Conservation (phyloP, 495 filamentous ascomycete species). For the Podospora fimiseda region DNA sequence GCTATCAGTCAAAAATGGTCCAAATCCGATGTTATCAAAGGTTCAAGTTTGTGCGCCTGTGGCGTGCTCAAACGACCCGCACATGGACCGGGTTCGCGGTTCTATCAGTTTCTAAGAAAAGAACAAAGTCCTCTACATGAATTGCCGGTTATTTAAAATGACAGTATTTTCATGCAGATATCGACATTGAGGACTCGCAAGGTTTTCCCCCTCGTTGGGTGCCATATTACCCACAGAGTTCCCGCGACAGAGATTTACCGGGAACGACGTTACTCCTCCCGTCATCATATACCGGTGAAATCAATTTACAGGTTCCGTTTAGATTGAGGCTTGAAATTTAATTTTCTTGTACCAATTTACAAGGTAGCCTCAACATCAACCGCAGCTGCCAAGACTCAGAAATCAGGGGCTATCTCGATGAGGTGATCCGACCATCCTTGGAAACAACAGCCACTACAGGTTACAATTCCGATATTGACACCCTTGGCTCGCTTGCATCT, state of each 20-base stretch:
- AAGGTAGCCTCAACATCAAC: neutral
- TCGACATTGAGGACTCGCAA: neutral
- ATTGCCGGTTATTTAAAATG: slow-evolving; percentile 7
- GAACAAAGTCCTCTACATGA: neutral
- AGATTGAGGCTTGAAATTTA: slow-evolving; percentile 3
- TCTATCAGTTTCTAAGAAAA: slow-evolving; percentile 3
- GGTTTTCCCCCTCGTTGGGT: neutral
- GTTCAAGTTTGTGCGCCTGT: neutral
- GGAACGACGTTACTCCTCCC: slow-evolving; percentile 3
- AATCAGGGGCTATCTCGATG: neutral
- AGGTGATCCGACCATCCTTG: neutral
- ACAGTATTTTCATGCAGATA: slow-evolving; percentile 1
- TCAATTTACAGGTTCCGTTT: slow-evolving; percentile 1
- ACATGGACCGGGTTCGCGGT: slow-evolving; percentile 3
- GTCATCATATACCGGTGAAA: neutral
- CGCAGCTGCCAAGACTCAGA: neutral
- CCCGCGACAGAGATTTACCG: slow-evolving; percentile 1
- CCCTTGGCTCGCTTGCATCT: slow-evolving; percentile 2
- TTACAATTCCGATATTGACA: slow-evolving; percentile 2
- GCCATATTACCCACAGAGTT: neutral
- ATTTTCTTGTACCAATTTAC: neutral
- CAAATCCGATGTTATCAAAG: neutral
- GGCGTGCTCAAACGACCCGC: neutral
- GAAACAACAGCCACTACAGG: neutral
- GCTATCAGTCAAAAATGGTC: too few relatives aligned